phyloP scores from a whole-genome alignment of 1,139 yeast species.

The Pichia sp. region DNA sequence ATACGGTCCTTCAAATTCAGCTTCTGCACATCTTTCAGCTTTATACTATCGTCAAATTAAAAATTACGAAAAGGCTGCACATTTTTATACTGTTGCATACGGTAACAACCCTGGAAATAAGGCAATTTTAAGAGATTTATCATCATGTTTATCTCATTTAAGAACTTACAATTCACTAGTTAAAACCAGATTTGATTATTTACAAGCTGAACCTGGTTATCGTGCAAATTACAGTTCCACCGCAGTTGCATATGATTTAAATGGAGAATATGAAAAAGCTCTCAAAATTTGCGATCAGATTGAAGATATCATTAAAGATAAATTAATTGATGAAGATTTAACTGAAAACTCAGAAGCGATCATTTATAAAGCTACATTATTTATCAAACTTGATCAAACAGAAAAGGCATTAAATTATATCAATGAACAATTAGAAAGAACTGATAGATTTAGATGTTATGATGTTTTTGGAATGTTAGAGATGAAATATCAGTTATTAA shows the following conservation, averaged over 20 bases:
- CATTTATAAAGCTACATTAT: conserved; percentile 63
- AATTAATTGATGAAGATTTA: conserved; percentile 58
- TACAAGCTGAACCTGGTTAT: conserved; percentile 75
- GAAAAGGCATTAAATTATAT: conserved; percentile 59
- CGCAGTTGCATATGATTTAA: conserved; percentile 80
- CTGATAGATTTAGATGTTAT: conserved; percentile 14
- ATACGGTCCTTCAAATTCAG: conserved; percentile 51
- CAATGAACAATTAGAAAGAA: conserved; percentile 30
- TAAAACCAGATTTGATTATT: conserved; percentile 58
- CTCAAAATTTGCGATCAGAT: conserved; percentile 67
- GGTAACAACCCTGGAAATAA: conserved; percentile 75
- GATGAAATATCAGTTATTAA: conserved; percentile 55
- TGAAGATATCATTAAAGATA: conserved; percentile 66
- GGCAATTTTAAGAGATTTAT: conserved; percentile 76
- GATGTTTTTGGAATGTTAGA: conserved; percentile 39
- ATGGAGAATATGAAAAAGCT: conserved; percentile 60
- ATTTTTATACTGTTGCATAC: conserved; percentile 72
- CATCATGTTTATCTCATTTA: conserved; percentile 71
- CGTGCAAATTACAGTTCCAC: conserved; percentile 90
- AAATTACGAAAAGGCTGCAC: conserved; percentile 70
- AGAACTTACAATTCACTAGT: conserved; percentile 65
- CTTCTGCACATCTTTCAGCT: conserved; percentile 83
- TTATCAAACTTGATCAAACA: conserved; percentile 59
- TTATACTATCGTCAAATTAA: conserved; percentile 68
- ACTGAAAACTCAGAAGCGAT: conserved; percentile 78